Percentiles rank a stretch among this genome's conserved stretches.
These are phyloP conservation scores for Sporisorium scitamineum DNA, from an alignment of 1,284 basidiomycete genomes.

Conservation along the genomic window DNA sequence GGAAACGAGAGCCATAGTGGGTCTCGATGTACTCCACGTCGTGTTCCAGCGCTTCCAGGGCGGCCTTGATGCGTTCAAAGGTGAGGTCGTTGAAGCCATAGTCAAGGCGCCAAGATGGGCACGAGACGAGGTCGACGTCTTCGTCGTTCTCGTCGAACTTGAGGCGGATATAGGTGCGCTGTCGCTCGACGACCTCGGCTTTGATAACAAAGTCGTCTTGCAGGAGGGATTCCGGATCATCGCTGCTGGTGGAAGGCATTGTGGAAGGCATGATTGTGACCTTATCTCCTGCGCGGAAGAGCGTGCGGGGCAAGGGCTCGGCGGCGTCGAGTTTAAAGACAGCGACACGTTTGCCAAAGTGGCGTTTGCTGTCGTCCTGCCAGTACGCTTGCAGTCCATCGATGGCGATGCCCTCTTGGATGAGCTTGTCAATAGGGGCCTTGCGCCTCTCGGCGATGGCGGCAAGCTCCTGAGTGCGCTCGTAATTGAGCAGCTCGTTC, in stretches of 20 bases:
- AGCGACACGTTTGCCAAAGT: slow-evolving; percentile 58
- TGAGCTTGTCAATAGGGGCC: slow-evolving; percentile 50
- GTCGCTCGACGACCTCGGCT: slow-evolving; percentile 58
- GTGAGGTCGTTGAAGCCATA: slow-evolving; percentile 77
- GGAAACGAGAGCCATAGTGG: slow-evolving; percentile 43
- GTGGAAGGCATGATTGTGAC: slow-evolving; percentile 54
- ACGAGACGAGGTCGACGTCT: slow-evolving; percentile 54
- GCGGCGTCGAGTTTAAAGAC: slow-evolving; percentile 61
- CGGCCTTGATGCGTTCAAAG: slow-evolving; percentile 78
- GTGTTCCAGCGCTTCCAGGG: slow-evolving; percentile 75
- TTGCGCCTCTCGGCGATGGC: slow-evolving; percentile 51
- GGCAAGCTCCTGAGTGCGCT: slow-evolving; percentile 51
- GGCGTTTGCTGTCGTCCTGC: slow-evolving; percentile 51
- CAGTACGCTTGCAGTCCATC: slow-evolving; percentile 63
- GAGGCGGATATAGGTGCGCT: slow-evolving; percentile 53
- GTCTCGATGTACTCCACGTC: slow-evolving; percentile 73
- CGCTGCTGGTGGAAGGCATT: neutral
- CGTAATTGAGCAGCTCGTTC: slow-evolving; percentile 48
- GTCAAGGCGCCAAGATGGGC: slow-evolving; percentile 74
- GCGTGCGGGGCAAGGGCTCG: slow-evolving; percentile 49
- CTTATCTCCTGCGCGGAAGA: slow-evolving; percentile 53
- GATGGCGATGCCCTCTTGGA: slow-evolving; percentile 55
- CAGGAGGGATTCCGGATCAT: slow-evolving; percentile 3
- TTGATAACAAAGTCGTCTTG: slow-evolving; percentile 34
- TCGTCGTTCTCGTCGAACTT: slow-evolving; percentile 55